Base-by-base conservation (phyloP, 2,329 filamentous ascomycete species). In the Fusarium sp. region DNA sequence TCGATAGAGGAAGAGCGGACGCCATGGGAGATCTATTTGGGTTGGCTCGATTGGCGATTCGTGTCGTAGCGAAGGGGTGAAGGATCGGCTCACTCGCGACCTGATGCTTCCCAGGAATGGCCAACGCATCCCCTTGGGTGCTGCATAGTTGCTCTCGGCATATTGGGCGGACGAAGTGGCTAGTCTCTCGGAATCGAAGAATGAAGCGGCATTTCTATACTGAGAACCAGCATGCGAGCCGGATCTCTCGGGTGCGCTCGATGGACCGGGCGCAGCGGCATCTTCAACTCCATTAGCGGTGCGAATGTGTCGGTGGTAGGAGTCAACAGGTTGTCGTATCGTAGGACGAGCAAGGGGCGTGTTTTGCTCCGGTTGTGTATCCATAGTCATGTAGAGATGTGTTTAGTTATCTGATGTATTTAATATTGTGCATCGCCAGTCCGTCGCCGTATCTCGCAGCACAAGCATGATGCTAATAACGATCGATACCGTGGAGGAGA, bases 1-100 rank as follows among this genome's bases (percentile, higher is more conserved):
- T 19, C 76, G 68, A 28, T 72, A 71, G 3, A 79, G 74, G 52
- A 76, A 77, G 12, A 72, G 64, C 2, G 76, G 77, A 10, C 76
- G 72, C 72, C 75, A 79, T 9, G 73, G 72, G 0, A 78, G 56
- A 8, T 68, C 40, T 7, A 72, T 65, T 8, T 74, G 69, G 35
- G 70, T 51, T n/a, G 73, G 49, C 4, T 70, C 63, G 7, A 64
- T 58, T 41, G 49, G 55, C 1, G 51, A 55, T 13, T 53, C 49
- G 12, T 52, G 44, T 41, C 24, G 35, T 1, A 65, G 58, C 8
- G 67, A 57, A 29, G 57, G 35, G 13, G 64, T 53, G 2, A 64
- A 46, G 6, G 65, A 65, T 32, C 58, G 49, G 32, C 65, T 69
- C 8, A 36, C 25, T 24, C 54, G 54, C 24, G 68, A 70, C 31